Conservation (phyloP, 2,329 filamentous ascomycete genomes). For the Xylariaceae sp. region DNA sequence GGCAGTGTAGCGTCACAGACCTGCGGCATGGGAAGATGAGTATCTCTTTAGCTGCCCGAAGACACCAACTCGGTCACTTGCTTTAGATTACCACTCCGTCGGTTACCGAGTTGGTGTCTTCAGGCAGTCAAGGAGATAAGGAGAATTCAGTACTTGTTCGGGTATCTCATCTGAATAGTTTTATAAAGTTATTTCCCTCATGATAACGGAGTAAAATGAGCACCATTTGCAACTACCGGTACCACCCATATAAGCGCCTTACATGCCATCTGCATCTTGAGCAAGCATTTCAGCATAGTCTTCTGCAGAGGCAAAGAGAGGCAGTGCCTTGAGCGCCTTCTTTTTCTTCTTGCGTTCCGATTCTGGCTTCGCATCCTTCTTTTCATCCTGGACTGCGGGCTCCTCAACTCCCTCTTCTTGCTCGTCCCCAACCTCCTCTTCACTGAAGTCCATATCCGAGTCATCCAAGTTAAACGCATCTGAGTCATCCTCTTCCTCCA, state of each 20-base stretch:
- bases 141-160: slow-evolving; percentile 9
- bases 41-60: too few relatives aligned
- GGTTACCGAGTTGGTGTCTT: too few relatives aligned
- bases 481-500: slow-evolving; percentile 39
- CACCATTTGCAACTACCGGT: not conserved
- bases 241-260: slow-evolving; percentile 2
- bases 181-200: slow-evolving; percentile 9
- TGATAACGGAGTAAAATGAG: slow-evolving; percentile 1
- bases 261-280: slow-evolving; percentile 56
- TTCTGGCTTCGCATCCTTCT: slow-evolving; percentile 37
- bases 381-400: slow-evolving; percentile 41
- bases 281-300: slow-evolving; percentile 86
- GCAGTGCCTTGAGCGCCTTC: slow-evolving; percentile 82
- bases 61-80: too few relatives aligned
- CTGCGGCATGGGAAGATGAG: too few relatives aligned
- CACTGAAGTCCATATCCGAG: slow-evolving; percentile 37
- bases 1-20: not conserved
- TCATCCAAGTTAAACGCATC: slow-evolving; percentile 32
- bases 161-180: slow-evolving; percentile 23
- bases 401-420: slow-evolving; percentile 39
- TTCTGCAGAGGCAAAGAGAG: slow-evolving; percentile 87
- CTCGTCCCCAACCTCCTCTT: slow-evolving; percentile 39
- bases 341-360: slow-evolving; percentile 55
- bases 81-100: too few relatives aligned
- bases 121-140: too few relatives aligned